A percentile compares a stretch with the other conserved stretches of the same genome.
phyloP scores from a whole-genome alignment of 352 stramenopile species.

The Hyaloperonospora brassicae region DNA sequence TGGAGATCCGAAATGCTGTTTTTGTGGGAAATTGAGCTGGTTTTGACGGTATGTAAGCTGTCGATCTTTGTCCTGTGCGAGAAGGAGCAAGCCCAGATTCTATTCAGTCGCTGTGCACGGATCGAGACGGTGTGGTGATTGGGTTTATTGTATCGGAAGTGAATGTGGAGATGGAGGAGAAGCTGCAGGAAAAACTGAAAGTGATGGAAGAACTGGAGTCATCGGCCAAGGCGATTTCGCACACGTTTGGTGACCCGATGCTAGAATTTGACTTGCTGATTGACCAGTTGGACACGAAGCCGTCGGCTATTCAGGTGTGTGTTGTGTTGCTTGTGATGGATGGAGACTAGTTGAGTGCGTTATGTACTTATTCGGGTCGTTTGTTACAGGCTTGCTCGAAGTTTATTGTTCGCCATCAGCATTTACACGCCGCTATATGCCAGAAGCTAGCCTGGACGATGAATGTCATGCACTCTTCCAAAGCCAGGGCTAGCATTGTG shows the following conservation, averaged over 20 bases:
- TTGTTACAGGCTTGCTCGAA: conserved; percentile 61
- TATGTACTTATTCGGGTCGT: background rate
- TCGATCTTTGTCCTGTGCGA: background rate
- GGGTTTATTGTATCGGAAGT: conserved; percentile 84
- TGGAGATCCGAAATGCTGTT: background rate
- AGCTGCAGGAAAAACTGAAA: conserved; percentile 62
- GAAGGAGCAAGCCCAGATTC: conserved; percentile 59
- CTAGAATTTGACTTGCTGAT: conserved; percentile 81
- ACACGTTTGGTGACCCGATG: conserved; percentile 76
- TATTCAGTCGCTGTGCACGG: conserved; percentile 79
- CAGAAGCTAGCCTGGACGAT: conserved; percentile 61
- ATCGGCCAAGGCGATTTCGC: conserved; percentile 66
- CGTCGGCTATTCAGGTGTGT: conserved; percentile 75
- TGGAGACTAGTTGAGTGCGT: background rate
- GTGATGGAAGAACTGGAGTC: conserved; percentile 74
- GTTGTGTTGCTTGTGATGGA: conserved; percentile 2
- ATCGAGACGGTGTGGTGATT: conserved; percentile 78
- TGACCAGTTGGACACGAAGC: conserved; percentile 79
- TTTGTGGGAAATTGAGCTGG: background rate
- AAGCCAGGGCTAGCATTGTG: conserved; percentile 68
- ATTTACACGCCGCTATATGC: conserved; percentile 61
- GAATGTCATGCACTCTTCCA: conserved; percentile 50
- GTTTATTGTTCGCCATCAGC: conserved; percentile 76
- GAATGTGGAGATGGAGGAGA: conserved; percentile 78
- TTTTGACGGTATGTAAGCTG: background rate